phyloP scores from a whole-genome alignment of 257 asterid species.

The Coffea eugenioides region DNA sequence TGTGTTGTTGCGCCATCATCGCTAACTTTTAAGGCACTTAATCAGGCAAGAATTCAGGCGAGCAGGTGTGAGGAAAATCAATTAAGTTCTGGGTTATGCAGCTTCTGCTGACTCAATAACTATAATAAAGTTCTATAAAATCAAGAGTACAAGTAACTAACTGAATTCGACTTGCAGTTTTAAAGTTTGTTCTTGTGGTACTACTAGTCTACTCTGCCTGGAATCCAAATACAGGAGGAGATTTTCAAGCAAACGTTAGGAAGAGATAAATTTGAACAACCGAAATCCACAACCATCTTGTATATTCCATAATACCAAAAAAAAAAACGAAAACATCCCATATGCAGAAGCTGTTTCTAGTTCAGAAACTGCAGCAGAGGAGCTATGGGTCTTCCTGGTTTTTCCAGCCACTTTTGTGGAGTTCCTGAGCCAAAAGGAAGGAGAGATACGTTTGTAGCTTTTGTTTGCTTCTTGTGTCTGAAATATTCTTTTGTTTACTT shows the following conservation, averaged over 20 bases:
- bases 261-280: background rate
- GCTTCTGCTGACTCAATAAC: background rate
- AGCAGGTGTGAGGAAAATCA: background rate
- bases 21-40: background rate
- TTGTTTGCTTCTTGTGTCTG: too few relatives aligned
- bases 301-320: background rate
- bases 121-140: too few relatives aligned
- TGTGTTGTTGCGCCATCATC: background rate
- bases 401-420: background rate
- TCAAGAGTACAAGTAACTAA: background rate
- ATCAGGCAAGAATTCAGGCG: background rate
- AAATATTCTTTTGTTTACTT: background rate
- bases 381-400: conserved; percentile 6
- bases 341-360: background rate
- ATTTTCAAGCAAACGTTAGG: background rate
- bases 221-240: background rate
- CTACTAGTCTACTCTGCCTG: background rate
- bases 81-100: background rate
- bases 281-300: background rate
- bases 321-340: conserved; percentile 1
- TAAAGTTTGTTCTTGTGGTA: background rate
- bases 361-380: conserved; percentile 7
- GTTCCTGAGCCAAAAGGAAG: background rate
- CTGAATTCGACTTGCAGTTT: too few relatives aligned
- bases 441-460: background rate